These are phyloP conservation scores for Cercospora sp. DNA, from an alignment of 2,329 filamentous ascomycete genomes.

Conservation along the genomic window DNA sequence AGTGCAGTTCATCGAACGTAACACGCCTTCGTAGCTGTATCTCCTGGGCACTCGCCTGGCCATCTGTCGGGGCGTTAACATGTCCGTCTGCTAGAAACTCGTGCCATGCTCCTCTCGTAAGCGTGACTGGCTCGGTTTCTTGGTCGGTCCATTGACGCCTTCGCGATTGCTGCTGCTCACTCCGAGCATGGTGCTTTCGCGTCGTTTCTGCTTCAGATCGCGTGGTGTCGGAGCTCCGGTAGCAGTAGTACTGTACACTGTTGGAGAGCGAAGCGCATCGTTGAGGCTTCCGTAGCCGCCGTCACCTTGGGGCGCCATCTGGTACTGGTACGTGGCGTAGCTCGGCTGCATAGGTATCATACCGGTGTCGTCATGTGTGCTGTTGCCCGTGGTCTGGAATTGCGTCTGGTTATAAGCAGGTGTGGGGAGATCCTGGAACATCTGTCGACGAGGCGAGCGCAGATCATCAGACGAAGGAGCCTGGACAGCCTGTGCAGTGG, in stretches of 20 bases:
- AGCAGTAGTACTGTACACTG: slow-evolving; percentile 26
- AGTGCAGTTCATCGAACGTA: slow-evolving; percentile 1
- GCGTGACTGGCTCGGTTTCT: slow-evolving; percentile 41
- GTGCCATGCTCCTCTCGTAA: slow-evolving; percentile 37
- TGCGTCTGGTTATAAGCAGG: slow-evolving; percentile 61
- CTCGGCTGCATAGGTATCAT: slow-evolving; percentile 37
- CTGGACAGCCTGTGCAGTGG: slow-evolving; percentile 11
- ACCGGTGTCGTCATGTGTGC: slow-evolving; percentile 31
- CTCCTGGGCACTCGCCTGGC: slow-evolving; percentile 18
- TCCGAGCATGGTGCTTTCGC: slow-evolving; percentile 37
- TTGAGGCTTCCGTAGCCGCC: slow-evolving; percentile 39
- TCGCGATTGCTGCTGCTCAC: slow-evolving; percentile 22
- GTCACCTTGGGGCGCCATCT: slow-evolving; percentile 38
- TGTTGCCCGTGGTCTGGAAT: slow-evolving; percentile 27
- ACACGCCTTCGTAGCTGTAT: slow-evolving; percentile 11
- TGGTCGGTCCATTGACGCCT: slow-evolving; percentile 18
- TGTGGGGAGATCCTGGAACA: slow-evolving; percentile 66
- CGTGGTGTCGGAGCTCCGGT: slow-evolving; percentile 23
- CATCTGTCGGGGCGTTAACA: slow-evolving; percentile 18
- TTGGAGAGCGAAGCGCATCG: slow-evolving; percentile 35
- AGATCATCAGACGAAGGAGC: slow-evolving; percentile 55
- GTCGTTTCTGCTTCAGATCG: slow-evolving; percentile 31
- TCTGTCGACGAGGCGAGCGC: slow-evolving; percentile 64
- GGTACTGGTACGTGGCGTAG: slow-evolving; percentile 35
- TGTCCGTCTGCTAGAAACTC: slow-evolving; percentile 29